phyloP scores from a whole-genome alignment of 73 alveolate genomes.

The Paramecium sonneborni region DNA sequence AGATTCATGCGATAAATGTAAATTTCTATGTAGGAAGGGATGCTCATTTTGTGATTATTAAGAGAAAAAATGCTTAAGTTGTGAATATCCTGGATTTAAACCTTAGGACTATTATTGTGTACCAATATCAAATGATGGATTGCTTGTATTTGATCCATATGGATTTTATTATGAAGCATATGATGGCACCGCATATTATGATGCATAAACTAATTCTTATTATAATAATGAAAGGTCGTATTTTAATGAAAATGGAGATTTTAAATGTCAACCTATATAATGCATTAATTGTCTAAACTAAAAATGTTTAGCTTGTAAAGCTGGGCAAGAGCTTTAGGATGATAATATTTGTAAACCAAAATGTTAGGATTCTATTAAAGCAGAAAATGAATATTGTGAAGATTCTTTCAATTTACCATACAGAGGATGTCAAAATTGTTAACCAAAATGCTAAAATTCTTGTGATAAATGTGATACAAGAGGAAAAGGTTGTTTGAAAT shows the following conservation, averaged over 20 bases:
- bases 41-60: neutral
- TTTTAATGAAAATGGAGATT: too few relatives aligned
- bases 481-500: neutral
- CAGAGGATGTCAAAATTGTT: neutral
- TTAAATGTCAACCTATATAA: too few relatives aligned
- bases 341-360: neutral
- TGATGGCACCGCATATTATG: too few relatives aligned
- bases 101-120: neutral
- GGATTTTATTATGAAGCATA: neutral
- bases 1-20: neutral
- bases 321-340: too few relatives aligned
- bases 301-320: too few relatives aligned
- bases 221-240: too few relatives aligned
- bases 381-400: neutral
- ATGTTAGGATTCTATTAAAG: neutral
- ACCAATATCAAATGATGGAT: neutral
- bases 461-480: neutral
- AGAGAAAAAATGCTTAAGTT: neutral
- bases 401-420: neutral
- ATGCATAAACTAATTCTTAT: neutral
- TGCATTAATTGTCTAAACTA: too few relatives aligned
- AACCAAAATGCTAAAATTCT: neutral
- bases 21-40: neutral
- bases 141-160: neutral
- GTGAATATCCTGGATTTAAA: neutral